Evolutionary conservation across 1,139 yeast genomes (phyloP), one percentile per base, ranked within the genome.

Genomic region (Arxiozyma slooffiae): DNA sequence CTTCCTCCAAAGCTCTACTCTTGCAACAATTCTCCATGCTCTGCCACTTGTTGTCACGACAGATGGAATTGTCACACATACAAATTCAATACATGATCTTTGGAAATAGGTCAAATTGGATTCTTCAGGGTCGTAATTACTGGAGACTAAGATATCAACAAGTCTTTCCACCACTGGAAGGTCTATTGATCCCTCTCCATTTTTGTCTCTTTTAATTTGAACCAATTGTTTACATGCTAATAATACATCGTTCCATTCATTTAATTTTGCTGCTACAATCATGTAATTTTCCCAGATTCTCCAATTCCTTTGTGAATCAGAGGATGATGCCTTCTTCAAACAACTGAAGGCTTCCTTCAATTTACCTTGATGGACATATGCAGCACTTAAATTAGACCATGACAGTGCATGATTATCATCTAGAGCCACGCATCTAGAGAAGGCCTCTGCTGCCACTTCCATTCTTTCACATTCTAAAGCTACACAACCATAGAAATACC

Each of bases 381-480:
- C 81, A 18, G 95, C 82, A 5, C 96, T 90, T 59, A 94, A 74
- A 64, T 92, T 94, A n/a, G 96, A 83, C 98, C 98, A 94, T 1
- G 96, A 81, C 63, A 81, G 81, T 0, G 94, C 77, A 61, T 82
- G 89, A 0, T 82, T 76, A 40, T 86, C 96, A 62, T 90, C 97
- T 49, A 92, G 67, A 0, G 96, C 75, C 26, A 89, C 92, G 70
- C 97, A 89, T 60, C 97, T 74, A 1, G 96, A 83, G 65, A 94
- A 90, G 0, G 97, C 97, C 63, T 88, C 95, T 0, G 96, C 82
- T 0, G 97, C 96, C 46, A 86, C 69, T 39, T 82, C 85, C 70
- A 76, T 86, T 58, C 85, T 82, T 11, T 72, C 76, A 14, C 81
- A 68, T 62, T 89, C 96, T 48, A 94, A 72, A 0, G 95, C 96